A percentile compares a stretch with the other conserved stretches of the same genome.
Conservation (phyloP, 2,329 filamentous ascomycete species). For the Emmonsiellopsis sp. region DNA sequence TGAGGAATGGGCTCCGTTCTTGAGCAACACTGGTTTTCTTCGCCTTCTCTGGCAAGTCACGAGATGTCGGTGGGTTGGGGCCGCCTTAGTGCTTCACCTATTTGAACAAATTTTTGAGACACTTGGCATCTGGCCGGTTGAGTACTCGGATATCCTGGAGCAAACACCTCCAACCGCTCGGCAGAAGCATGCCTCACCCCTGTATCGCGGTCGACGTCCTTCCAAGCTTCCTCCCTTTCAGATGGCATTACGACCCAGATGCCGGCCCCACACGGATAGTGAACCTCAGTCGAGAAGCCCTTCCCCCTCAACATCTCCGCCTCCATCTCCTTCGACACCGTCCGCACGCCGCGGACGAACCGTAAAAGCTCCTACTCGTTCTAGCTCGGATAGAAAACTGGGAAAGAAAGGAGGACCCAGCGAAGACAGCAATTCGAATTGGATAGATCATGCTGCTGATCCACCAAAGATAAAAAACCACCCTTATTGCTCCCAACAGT, state of each 20-base stretch:
- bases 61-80: too few species aligned
- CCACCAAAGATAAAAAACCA: not conserved
- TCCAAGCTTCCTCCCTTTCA: not conserved
- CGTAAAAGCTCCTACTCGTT: not conserved
- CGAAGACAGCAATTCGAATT: not conserved
- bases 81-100: too few species aligned
- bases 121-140: conserved; percentile 15
- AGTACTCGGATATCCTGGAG: conserved; percentile 15
- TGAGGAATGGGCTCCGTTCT: too few species aligned
- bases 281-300: not conserved
- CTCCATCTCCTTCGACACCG: conserved; percentile 3
- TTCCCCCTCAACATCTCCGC: conserved; percentile 1
- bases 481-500: conserved; percentile 7
- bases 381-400: not conserved
- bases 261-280: conserved; percentile 2
- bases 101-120: conserved; percentile 16
- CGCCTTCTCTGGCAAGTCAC: too few species aligned
- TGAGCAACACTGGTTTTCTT: too few species aligned
- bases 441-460: not conserved
- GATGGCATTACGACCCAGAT: not conserved
- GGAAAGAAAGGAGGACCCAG: not conserved
- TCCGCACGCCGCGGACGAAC: not conserved
- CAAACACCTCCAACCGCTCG: not conserved
- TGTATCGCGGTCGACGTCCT: not conserved
- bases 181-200: not conserved